phyloP scores from a whole-genome alignment of 441 rosid genomes.

The Cnidoscolus chayamansa region DNA sequence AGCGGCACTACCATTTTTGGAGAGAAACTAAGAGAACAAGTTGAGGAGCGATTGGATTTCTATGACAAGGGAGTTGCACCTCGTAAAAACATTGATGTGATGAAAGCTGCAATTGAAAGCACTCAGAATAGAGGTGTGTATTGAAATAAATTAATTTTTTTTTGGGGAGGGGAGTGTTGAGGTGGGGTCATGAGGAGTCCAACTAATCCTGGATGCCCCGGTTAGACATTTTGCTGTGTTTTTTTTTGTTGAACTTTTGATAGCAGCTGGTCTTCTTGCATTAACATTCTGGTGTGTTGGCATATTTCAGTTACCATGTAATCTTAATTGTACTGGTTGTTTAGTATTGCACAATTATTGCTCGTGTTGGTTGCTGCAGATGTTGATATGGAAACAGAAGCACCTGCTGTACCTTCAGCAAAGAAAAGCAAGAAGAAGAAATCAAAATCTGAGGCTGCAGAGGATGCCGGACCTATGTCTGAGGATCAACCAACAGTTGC shows the following conservation, averaged over 20 bases:
- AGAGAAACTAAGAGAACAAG: slow-evolving; percentile 92
- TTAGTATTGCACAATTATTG: not conserved
- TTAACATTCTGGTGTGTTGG: not conserved
- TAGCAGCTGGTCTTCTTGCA: not conserved
- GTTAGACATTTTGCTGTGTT: not conserved
- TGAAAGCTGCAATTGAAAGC: slow-evolving; percentile 74
- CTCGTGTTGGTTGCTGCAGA: slow-evolving; percentile 23
- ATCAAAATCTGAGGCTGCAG: slow-evolving; percentile 40
- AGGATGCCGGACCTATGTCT: slow-evolving; percentile 41
- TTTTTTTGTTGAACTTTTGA: not conserved
- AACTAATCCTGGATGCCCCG: not conserved
- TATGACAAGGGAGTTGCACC: slow-evolving; percentile 98
- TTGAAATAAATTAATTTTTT: not conserved
- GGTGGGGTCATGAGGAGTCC: not conserved
- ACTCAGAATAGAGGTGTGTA: slow-evolving; percentile 52
- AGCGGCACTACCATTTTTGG: slow-evolving; percentile 59
- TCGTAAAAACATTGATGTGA: slow-evolving; percentile 90
- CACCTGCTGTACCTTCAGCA: slow-evolving; percentile 38
- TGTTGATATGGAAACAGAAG: slow-evolving; percentile 48
- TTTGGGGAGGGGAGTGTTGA: too few relatives aligned
- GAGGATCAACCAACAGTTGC: slow-evolving; percentile 31
- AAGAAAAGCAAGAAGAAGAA: slow-evolving; percentile 85
- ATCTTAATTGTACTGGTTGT: not conserved
- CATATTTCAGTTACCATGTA: too few relatives aligned
- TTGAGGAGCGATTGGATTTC: slow-evolving; percentile 88